Base-by-base conservation (phyloP, 257 asterid species). In the Jasminum sambac region DNA sequence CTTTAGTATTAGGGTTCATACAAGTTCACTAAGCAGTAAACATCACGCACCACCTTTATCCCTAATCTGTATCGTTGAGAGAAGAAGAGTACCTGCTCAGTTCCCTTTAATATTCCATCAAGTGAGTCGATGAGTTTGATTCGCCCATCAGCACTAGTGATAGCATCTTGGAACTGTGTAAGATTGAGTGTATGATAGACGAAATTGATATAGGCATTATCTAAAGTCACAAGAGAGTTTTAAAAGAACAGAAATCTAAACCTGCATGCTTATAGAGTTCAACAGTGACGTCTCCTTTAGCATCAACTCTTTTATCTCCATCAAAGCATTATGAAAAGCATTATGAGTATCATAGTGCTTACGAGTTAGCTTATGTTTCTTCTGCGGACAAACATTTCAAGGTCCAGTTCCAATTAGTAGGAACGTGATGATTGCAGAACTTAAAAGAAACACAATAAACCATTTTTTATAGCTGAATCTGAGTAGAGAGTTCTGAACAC, bases 251-350 rank as follows among this genome's bases (percentile, higher is more conserved):
- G 41, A 65, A 55, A 55, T 77, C 65, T 68, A 76, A 52, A 89
- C 98, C 98, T 92, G 98, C 71, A 85, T 80, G 78, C 82, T 85
- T 61, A 92, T 77, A 78, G 98, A 92, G 84, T 86, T 87, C 81
- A 89, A 70, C 80, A 92, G 80, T 38, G 98, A 89, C 72, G 82
- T 90, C 81, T 92, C 98, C 80, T 92, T 92, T 44, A 86, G 82
- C 96, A 88, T 90, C 79, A 90, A 64, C 70, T 90, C 96, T 75
- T 86, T 89, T 41, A 87, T 82, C 90, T 88, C 96, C 87, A 86
- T 77, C 57, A 89, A 77, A 57, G 96, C 88, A 76, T 92, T 89
- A 77, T 78, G 89, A n/a, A n/a, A n/a, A n/a, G n/a, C n/a, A n/a
- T n/a, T n/a, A n/a, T n/a, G n/a, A n/a, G 96, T 89, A 66, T 87